Base-by-base conservation (phyloP, 2,329 filamentous ascomycete genomes). In the Clonostachys rosea region DNA sequence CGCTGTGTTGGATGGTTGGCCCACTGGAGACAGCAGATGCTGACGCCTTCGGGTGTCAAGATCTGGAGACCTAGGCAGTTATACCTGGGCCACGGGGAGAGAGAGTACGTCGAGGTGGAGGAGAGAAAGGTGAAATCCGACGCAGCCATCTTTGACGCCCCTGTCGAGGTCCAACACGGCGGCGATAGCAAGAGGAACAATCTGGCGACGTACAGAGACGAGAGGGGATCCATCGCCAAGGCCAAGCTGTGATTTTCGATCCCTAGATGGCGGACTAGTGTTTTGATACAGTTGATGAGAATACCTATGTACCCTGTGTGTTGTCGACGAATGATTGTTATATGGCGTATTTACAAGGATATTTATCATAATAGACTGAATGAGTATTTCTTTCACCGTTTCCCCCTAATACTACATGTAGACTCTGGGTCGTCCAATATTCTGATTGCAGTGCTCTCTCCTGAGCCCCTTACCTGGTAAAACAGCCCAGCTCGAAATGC, bases 21-120 rank as follows among this genome's bases (percentile, higher is more conserved):
- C 4, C 73, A 76, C 58, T 76, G 73, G 73, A 66, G 74, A 16
- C 73, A 76, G 58, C 67, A 70, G 63, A 73, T 74, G 65, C 62
- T 76, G 24, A 70, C 67, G 36, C 59, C 64, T 1, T 58, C 63
- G 0, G 72, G 71, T 5, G 73, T 75, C 48, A 76, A 76, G 65
- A 76, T 76, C 54, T 76, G 73, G 69, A 57, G 73, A 2, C 73
- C 73, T 1, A 58, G 73, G 42, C 73, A 76, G 61, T 54, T 76
- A 14, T 76, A 76, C 54, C 40, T 74, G 1, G 73, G 73, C 14
- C 65, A 72, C 45, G 61, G 64, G 4, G 61, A 71, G 59, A 59
- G 73, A 33, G 60, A 71, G 12, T 76, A 76, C 49, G 59, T 74
- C n/a, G 62, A 69, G 8, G 51, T 64, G 1, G 55, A 57, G 5